Base-by-base conservation (phyloP, 2,329 filamentous ascomycete genomes). In the Beauveria sp. region DNA sequence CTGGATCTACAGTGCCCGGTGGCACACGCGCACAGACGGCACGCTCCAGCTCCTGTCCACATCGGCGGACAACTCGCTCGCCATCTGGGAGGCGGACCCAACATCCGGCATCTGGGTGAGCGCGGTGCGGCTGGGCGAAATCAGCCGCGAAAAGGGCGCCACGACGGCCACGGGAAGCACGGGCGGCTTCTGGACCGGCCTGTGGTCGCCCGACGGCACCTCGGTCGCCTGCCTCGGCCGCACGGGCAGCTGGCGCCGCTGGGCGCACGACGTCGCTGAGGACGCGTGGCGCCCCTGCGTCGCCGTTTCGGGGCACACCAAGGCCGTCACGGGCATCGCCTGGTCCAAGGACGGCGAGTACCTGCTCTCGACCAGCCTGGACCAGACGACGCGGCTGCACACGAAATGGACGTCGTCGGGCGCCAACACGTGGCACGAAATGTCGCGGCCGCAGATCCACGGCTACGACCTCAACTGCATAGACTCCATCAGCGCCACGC, bases 391-490 rank as follows among this genome's bases (percentile, higher is more conserved):
- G 3, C 83, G 94, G 54, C 80, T 97, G 22, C 91, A 93, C 72
- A 88, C 91, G 1, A 79, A 86, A 68, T 97, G 93, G 94, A 82
- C 81, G 63, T 78, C 79, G 20, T 62, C 68, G 6, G 66, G 64
- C 7, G 59, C 61, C 5, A 64, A 68, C 30, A 91, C 91, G 12
- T 99, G 94, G 94, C 93, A 97, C 73, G 94, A 99, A 73, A 92
- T 97, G 79, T 89, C 92, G 1, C 82, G 94, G 55, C 94, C 94
- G 4, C 94, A 99, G 72, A 99, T 99, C 65, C 94, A 99, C 72
- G 94, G 94, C 43, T 99, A 99, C 72, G 93, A 99, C 72, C 82
- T 99, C 59, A 99, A 97, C 77, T 97, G 94, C 72, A 87, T 97
- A 64, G 89, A 92, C 69, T 83, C 86, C 0, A 79, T 97, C 5